Evolutionary conservation across 306 rosid genomes (phyloP).

Genomic region (Medicago truncatula): DNA sequence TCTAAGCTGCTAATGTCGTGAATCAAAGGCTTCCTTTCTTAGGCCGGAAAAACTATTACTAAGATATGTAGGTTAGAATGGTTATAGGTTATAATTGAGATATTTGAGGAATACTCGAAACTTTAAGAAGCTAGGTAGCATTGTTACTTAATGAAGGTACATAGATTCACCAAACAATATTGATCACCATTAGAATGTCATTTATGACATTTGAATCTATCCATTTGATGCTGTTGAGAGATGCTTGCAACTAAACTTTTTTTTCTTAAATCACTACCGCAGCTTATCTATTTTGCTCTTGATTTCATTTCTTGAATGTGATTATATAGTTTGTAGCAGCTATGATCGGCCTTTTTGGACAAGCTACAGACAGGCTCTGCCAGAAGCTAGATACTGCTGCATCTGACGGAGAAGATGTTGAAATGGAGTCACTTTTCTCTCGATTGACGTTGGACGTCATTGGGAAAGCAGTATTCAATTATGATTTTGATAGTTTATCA

Average conservation of each 20-base stretch:
- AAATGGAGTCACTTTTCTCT: constrained; percentile 98
- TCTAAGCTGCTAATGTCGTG: constrained; percentile 24
- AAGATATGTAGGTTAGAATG: background rate
- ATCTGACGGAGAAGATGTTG: constrained; percentile 87
- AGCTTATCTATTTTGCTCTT: constrained; percentile 37
- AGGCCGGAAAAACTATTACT: constrained; percentile 4
- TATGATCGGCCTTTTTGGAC: constrained; percentile 91
- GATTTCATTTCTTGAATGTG: constrained; percentile 42
- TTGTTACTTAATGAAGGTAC: constrained; percentile 30
- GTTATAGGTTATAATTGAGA: background rate
- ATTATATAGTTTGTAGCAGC: constrained; percentile 83
- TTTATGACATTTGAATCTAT: constrained; percentile 31
- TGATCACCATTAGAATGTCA: constrained; percentile 23
- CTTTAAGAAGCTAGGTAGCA: constrained; percentile 14
- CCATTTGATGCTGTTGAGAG: constrained; percentile 15
- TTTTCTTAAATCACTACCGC: constrained; percentile 11
- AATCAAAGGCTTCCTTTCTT: constrained; percentile 28
- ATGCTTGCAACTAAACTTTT: constrained; percentile 39
- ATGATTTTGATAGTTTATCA: constrained; percentile 91
- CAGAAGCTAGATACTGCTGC: constrained; percentile 85
- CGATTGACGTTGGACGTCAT: constrained; percentile 89
- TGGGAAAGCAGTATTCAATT: constrained; percentile 97
- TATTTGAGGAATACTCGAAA: constrained; percentile 16
- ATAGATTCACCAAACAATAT: constrained; percentile 3
- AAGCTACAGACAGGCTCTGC: constrained; percentile 97